Percentiles rank a stretch among this genome's conserved stretches.
phyloP scores from a whole-genome alignment of 768 basidiomycete genomes.

The Termitomyces sp. region DNA sequence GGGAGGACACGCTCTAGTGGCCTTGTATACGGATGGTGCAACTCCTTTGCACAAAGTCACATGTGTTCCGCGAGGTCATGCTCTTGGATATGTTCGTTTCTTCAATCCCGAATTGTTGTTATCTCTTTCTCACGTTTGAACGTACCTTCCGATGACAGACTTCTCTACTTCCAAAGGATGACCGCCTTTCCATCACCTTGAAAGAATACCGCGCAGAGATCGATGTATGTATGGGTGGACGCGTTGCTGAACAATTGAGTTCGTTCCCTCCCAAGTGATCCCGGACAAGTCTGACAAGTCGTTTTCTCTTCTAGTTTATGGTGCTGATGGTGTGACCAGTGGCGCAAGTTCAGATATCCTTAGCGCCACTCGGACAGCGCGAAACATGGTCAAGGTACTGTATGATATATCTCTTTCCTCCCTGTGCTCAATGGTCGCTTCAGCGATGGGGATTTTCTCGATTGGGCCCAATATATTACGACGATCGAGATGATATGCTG shows the following conservation, averaged over 20 bases:
- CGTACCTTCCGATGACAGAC: constrained; percentile 42
- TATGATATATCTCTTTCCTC: not conserved
- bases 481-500: constrained; percentile 63
- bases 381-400: constrained; percentile 84
- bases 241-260: constrained; percentile 92
- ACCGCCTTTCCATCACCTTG: constrained; percentile 65
- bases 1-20: constrained; percentile 94
- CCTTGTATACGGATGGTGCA: constrained; percentile 90
- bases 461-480: constrained; percentile 82
- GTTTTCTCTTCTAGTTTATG: constrained; percentile 61
- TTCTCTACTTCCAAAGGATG: constrained; percentile 72
- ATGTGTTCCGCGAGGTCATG: constrained; percentile 93
- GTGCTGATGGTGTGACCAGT: constrained; percentile 82
- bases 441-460: constrained; percentile 81
- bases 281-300: not conserved
- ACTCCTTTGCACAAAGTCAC: constrained; percentile 98
- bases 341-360: constrained; percentile 89
- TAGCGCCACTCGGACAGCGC: constrained; percentile 75
- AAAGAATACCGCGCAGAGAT: constrained; percentile 80
- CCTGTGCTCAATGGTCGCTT: not conserved
- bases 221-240: constrained; percentile 92
- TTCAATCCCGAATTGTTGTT: not conserved
- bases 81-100: constrained; percentile 77
- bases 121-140: not conserved
- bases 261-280: constrained; percentile 20